phyloP scores from a whole-genome alignment of 1,139 yeast species.

The Suhomyces bribrorum region DNA sequence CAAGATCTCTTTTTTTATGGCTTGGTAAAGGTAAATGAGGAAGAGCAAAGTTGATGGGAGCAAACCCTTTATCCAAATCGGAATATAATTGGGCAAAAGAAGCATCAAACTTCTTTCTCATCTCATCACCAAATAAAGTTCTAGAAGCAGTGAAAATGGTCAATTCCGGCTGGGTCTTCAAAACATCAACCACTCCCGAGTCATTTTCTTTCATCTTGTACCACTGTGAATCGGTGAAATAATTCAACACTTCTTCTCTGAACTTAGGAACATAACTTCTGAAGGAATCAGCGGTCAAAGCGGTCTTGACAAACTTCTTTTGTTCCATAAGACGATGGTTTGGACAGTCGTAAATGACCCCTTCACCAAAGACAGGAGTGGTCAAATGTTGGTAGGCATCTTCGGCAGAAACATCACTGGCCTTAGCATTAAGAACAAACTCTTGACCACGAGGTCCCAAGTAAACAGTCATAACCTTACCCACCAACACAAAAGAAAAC shows the following conservation, averaged over 20 bases:
- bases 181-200: constrained; percentile 65
- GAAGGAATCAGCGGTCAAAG: constrained; percentile 85
- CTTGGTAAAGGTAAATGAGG: constrained; percentile 89
- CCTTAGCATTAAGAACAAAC: constrained; percentile 87
- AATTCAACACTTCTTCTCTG: constrained; percentile 70
- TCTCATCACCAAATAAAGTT: constrained; percentile 85
- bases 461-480: constrained; percentile 92
- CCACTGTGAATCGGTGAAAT: constrained; percentile 52
- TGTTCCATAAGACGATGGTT: constrained; percentile 95
- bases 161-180: constrained; percentile 89
- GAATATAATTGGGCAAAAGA: constrained; percentile 83
- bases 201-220: constrained; percentile 41
- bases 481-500: constrained; percentile 84
- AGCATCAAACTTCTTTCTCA: constrained; percentile 79
- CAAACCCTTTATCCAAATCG: constrained; percentile 95
- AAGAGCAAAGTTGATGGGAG: constrained; percentile 94
- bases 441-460: constrained; percentile 98
- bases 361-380: constrained; percentile 96
- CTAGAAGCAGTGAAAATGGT: constrained; percentile 96
- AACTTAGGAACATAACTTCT: constrained; percentile 85
- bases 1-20: constrained; percentile 81
- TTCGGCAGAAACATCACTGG: constrained; percentile 90
- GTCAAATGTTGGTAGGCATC: constrained; percentile 94
- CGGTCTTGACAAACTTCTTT: constrained; percentile 91
- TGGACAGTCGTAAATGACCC: constrained; percentile 96